Base-by-base conservation (phyloP, 805 yeast genomes). In the Candida nitratophila region DNA sequence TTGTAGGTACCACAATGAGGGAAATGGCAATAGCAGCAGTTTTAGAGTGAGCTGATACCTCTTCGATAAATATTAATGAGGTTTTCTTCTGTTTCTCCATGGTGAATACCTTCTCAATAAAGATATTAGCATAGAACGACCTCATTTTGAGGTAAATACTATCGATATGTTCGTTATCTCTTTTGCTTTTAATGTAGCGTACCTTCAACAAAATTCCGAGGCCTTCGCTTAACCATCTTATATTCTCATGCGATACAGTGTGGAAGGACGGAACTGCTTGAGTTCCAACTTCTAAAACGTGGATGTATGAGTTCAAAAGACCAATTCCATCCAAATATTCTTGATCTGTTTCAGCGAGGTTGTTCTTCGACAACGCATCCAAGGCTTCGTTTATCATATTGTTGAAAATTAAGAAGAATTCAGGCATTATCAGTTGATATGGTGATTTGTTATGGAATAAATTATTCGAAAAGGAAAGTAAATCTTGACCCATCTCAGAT, bases 341-440 rank as follows among this genome's bases (percentile, higher is more conserved):
- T 29, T 9, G 29, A 16, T 34, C 42, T 37, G n/a, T 44, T 29
- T 17, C 17, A 19, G 4, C n/a, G 3, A 19, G 10, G 12, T 34
- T 24, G 3, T 16, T 8, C 11, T 7, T 16, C 21, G 16, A 26
- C 24, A 38, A 39, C 27, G 43, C 44, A 11, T 37, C 32, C 22
- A 37, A 10, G 8, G 53, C 49, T 41, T 38, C 37, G 24, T 41
- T 38, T 15, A 55, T 43, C 19, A 59, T 19, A 34, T 43, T 45
- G 32, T 49, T 57, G 3, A 56, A 27, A 17, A 51, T 37, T 4
- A 44, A 40, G 21, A 56, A 43, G 19, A 79, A 66, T 7, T 79
- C 81, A 0, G 80, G 79, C 50, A 75, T 62, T 0, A 63, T 44
- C 3, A 70, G 22, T 11, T 43, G 46, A 12, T 58, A 44, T 12